Conservation (phyloP, 306 rosid species). For the Luffa aegyptiaca region DNA sequence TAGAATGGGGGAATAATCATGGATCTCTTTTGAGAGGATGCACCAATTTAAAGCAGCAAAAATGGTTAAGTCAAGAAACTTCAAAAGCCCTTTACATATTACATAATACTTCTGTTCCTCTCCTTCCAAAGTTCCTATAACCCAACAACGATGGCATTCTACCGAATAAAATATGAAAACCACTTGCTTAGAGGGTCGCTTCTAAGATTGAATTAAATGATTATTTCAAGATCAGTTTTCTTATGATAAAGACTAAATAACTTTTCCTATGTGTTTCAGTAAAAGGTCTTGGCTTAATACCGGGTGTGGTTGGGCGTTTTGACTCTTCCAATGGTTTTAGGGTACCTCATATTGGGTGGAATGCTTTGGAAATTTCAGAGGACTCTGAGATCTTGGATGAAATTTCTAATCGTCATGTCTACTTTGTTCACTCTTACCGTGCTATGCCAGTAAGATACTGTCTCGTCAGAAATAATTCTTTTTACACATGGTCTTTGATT, state of each 20-base stretch:
- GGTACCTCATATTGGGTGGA: constrained; percentile 99
- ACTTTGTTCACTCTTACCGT: constrained; percentile 91
- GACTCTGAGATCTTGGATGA: constrained; percentile 83
- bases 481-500: background rate
- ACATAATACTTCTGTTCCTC: background rate
- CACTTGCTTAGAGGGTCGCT: background rate
- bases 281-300: constrained; percentile 88
- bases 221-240: background rate
- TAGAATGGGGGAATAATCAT: background rate
- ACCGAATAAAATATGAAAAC: background rate
- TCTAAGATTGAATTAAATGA: background rate
- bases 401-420: constrained; percentile 68
- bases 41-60: background rate
- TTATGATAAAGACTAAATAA: constrained; percentile 11
- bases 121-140: background rate
- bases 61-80: background rate
- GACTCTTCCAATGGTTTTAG: constrained; percentile 82
- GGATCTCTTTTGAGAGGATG: background rate
- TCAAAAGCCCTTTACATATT: background rate
- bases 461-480: constrained; percentile 2
- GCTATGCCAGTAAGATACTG: constrained; percentile 61
- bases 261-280: constrained; percentile 44
- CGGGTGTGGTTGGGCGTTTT: constrained; percentile 86
- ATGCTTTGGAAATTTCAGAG: constrained; percentile 51
- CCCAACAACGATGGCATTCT: background rate